These are phyloP conservation scores for Penicillium macrosclerotiorum DNA, from an alignment of 495 filamentous ascomycete genomes.

Conservation along the genomic window DNA sequence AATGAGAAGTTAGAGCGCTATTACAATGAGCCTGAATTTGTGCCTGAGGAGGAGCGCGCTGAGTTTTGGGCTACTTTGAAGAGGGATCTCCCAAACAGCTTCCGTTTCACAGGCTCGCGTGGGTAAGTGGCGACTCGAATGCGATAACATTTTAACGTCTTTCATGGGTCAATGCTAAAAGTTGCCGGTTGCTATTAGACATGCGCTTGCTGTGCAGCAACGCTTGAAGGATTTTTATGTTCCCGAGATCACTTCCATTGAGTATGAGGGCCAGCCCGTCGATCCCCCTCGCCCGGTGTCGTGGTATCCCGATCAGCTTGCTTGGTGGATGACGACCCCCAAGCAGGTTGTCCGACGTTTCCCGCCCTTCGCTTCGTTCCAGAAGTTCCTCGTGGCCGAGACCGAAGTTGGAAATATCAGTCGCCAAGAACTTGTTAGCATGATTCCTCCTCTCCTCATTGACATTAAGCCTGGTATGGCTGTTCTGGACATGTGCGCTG, in stretches of 20 bases:
- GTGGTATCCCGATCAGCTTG: constrained; percentile 92
- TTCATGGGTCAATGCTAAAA: background rate
- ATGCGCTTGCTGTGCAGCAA: constrained; percentile 84
- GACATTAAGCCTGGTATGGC: constrained; percentile 87
- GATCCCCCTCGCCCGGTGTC: constrained; percentile 74
- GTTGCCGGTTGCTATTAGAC: constrained; percentile 44
- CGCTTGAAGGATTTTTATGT: constrained; percentile 83
- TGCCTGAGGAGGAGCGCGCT: constrained; percentile 69
- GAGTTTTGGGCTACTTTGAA: constrained; percentile 80
- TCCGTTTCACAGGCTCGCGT: constrained; percentile 92
- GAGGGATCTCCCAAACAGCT: constrained; percentile 88
- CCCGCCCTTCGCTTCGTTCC: constrained; percentile 88
- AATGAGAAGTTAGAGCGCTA: constrained; percentile 79
- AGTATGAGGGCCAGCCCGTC: constrained; percentile 75
- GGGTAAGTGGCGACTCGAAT: constrained; percentile 48
- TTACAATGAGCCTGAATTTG: constrained; percentile 72
- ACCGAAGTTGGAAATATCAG: constrained; percentile 96
- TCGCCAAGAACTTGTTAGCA: constrained; percentile 94
- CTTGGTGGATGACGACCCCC: constrained; percentile 94
- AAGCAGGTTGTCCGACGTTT: constrained; percentile 91
- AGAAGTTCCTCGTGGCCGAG: constrained; percentile 97
- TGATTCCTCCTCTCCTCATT: constrained; percentile 96
- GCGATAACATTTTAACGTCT: background rate
- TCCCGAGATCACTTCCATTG: constrained; percentile 80
- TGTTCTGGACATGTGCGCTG: constrained; percentile 92